These are phyloP conservation scores for Mucor saturninus DNA, from an alignment of 371 early-diverging fungal genomes.

Conservation along the genomic window DNA sequence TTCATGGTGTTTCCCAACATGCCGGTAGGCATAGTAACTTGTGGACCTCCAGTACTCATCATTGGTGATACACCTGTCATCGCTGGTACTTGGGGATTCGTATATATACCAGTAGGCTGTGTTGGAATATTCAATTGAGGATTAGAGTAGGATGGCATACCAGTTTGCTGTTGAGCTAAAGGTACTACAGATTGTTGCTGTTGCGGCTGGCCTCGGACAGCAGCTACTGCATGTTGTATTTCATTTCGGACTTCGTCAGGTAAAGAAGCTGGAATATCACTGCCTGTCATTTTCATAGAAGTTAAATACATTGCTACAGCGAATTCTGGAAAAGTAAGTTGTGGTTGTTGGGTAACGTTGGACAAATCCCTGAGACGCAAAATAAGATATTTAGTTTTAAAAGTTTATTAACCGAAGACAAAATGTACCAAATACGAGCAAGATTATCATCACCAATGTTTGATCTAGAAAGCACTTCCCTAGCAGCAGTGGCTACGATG, in stretches of 20 bases:
- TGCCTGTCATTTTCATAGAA: conserved; percentile 54
- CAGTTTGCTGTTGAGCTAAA: conserved; percentile 15
- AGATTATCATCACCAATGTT: conserved; percentile 50
- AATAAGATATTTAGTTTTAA: background rate
- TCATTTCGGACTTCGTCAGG: conserved; percentile 38
- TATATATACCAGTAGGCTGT: conserved; percentile 26
- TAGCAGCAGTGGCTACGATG: conserved; percentile 43
- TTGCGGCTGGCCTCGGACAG: conserved; percentile 22
- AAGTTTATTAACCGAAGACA: background rate
- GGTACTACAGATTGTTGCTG: conserved; percentile 5
- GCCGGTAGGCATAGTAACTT: conserved; percentile 47
- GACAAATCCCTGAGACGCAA: conserved; percentile 46
- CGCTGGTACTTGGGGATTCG: conserved; percentile 39
- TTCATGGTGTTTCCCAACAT: conserved; percentile 45
- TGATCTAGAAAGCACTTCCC: conserved; percentile 50
- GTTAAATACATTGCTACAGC: conserved; percentile 66
- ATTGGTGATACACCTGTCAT: conserved; percentile 36
- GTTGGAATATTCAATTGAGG: background rate
- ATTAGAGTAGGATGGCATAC: conserved; percentile 2
- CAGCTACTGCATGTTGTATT: conserved; percentile 23
- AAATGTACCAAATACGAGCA: conserved; percentile 52
- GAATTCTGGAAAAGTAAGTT: conserved; percentile 62
- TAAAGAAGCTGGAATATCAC: conserved; percentile 44
- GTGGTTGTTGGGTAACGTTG: conserved; percentile 51
- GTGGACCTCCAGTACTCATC: conserved; percentile 8